phyloP scores from a whole-genome alignment of 805 yeast species.

The Candida verbasci region DNA sequence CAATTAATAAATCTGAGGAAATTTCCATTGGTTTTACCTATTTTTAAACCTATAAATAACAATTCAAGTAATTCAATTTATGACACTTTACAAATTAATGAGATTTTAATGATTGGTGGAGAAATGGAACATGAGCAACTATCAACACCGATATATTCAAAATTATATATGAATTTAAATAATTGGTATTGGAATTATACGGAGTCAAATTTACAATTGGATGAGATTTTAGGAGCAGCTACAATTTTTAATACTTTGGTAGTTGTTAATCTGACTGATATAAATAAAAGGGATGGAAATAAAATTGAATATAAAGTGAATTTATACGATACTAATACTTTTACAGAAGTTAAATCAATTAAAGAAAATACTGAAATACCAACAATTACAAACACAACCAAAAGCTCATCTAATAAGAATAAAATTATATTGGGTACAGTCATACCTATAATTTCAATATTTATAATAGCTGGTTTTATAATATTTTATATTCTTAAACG shows the following conservation, averaged over 20 bases:
- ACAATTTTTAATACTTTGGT: slow-evolving; percentile 48
- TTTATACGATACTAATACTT: slow-evolving; percentile 38
- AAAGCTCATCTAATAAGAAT: neutral
- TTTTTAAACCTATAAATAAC: slow-evolving; percentile 33
- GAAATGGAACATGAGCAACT: slow-evolving; percentile 13
- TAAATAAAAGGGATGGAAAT: slow-evolving; percentile 16
- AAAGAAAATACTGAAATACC: slow-evolving; percentile 10
- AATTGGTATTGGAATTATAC: slow-evolving; percentile 37
- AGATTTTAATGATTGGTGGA: slow-evolving; percentile 63
- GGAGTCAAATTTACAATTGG: slow-evolving; percentile 13
- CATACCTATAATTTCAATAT: slow-evolving; percentile 23
- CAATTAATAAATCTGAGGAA: slow-evolving; percentile 49
- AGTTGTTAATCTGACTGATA: slow-evolving; percentile 27
- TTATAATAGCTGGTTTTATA: slow-evolving; percentile 10
- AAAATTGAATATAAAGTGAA: slow-evolving; percentile 24
- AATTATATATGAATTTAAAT: slow-evolving; percentile 28
- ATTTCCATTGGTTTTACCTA: slow-evolving; percentile 51
- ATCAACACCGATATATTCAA: slow-evolving; percentile 41
- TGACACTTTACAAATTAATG: slow-evolving; percentile 28
- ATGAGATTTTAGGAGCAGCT: slow-evolving; percentile 45
- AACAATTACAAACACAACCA: neutral
- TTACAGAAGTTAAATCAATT: slow-evolving; percentile 27
- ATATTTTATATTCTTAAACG: slow-evolving; percentile 16
- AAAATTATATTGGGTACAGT: slow-evolving; percentile 30
- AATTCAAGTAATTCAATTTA: slow-evolving; percentile 22